Conservation (phyloP, 768 basidiomycete genomes). For the Lentinula lateritia region DNA sequence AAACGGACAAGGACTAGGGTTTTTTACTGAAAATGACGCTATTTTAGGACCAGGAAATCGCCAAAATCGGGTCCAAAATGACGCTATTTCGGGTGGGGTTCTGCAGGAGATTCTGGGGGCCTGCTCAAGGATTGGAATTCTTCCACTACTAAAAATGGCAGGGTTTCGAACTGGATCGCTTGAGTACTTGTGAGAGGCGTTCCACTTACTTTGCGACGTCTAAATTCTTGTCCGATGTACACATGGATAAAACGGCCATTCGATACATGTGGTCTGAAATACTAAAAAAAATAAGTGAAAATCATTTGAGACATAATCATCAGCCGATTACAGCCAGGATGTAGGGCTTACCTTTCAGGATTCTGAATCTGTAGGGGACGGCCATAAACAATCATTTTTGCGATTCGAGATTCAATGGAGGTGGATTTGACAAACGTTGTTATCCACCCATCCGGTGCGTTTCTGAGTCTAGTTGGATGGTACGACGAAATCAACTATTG, state of each 20-base stretch:
- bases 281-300: constrained; percentile 28
- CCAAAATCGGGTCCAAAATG: too few relatives aligned
- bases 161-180: background rate
- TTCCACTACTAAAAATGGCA: background rate
- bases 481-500: background rate
- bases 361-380: constrained; percentile 54
- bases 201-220: constrained; percentile 61
- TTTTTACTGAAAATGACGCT: too few relatives aligned
- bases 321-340: background rate
- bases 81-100: too few relatives aligned
- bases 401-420: background rate
- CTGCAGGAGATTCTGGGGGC: too few relatives aligned
- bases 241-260: constrained; percentile 93
- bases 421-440: constrained; percentile 47
- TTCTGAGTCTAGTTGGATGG: constrained; percentile 69
- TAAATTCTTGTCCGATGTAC: constrained; percentile 65
- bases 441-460: constrained; percentile 90
- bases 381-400: background rate
- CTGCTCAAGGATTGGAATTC: too few relatives aligned
- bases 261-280: constrained; percentile 98
- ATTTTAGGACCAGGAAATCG: too few relatives aligned
- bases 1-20: too few relatives aligned
- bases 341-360: constrained; percentile 65
- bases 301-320: background rate
- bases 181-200: background rate